Conservation (phyloP, 2,329 filamentous ascomycete genomes). For the Scedosporium apiospermum region DNA sequence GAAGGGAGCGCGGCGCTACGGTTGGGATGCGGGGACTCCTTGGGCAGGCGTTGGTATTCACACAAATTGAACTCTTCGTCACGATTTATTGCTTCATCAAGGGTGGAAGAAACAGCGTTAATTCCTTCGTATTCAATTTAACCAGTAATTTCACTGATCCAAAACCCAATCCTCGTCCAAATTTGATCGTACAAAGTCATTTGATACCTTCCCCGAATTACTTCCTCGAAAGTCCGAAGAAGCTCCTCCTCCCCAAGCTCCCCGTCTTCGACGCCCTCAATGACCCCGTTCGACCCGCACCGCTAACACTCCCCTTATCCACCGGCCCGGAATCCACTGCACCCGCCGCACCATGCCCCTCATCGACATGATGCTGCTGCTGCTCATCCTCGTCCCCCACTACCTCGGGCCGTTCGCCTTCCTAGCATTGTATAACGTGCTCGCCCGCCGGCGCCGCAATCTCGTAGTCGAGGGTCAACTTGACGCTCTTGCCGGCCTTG, state of each 20-base stretch:
- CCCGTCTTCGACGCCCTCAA: not conserved
- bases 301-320: not conserved
- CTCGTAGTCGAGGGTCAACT: conserved; percentile 52
- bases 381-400: not conserved
- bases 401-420: not conserved
- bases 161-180: not conserved
- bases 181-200: not conserved
- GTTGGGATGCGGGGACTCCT: not conserved
- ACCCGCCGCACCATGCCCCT: conserved; percentile 3
- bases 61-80: not conserved
- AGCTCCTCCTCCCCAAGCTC: not conserved
- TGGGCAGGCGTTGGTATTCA: not conserved
- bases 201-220: not conserved
- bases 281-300: conserved; percentile 1
- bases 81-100: not conserved
- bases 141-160: not conserved
- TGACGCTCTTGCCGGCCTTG: conserved; percentile 46
- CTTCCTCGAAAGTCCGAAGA: not conserved
- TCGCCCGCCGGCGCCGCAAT: conserved; percentile 46
- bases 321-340: not conserved
- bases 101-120: not conserved
- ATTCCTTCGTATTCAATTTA: not conserved
- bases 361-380: not conserved
- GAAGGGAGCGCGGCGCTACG: not conserved
- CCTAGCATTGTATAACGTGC: conserved; percentile 20